A percentile compares a stretch with the other conserved stretches of the same genome.
Evolutionary conservation across 169 alveolate genomes (phyloP).

Genomic region (Haemoproteus tartakovskyi): DNA sequence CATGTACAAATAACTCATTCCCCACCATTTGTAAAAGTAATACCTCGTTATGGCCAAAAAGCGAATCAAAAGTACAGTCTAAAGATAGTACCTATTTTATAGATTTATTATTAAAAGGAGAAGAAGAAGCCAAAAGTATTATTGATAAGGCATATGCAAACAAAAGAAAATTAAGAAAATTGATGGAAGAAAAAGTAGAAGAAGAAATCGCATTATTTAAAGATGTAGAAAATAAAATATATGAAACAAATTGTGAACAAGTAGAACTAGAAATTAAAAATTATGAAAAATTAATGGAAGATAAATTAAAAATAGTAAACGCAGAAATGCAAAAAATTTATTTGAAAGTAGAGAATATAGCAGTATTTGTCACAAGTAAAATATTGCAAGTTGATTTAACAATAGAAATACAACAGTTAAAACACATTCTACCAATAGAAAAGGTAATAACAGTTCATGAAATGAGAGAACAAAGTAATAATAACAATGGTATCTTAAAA

Average conservation of each 20-base stretch:
- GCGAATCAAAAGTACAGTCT: too few relatives aligned
- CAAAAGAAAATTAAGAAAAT: background rate
- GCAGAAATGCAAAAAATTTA: background rate
- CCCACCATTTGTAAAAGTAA: too few relatives aligned
- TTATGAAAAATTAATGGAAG: conserved; percentile 7
- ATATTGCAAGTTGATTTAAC: conserved; percentile 20
- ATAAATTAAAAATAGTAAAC: background rate
- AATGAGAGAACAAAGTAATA: background rate
- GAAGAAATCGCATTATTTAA: conserved; percentile 9
- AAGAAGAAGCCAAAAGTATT: conserved; percentile 12
- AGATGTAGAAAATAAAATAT: background rate
- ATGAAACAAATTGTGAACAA: conserved; percentile 3
- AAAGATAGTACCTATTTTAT: conserved; percentile 1
- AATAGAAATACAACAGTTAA: background rate
- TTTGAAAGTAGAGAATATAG: background rate
- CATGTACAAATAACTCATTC: too few relatives aligned
- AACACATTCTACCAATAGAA: background rate
- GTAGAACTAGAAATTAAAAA: conserved; percentile 13
- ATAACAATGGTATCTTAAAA: background rate
- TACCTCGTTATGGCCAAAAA: too few relatives aligned
- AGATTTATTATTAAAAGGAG: conserved; percentile 5
- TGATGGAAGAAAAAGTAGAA: conserved; percentile 5
- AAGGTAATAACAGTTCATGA: background rate
- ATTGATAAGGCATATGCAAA: conserved; percentile 12
- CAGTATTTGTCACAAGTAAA: conserved; percentile 2